phyloP scores from a whole-genome alignment of 371 early-diverging fungal species.

The Homolaphlyctis polyrhiza region DNA sequence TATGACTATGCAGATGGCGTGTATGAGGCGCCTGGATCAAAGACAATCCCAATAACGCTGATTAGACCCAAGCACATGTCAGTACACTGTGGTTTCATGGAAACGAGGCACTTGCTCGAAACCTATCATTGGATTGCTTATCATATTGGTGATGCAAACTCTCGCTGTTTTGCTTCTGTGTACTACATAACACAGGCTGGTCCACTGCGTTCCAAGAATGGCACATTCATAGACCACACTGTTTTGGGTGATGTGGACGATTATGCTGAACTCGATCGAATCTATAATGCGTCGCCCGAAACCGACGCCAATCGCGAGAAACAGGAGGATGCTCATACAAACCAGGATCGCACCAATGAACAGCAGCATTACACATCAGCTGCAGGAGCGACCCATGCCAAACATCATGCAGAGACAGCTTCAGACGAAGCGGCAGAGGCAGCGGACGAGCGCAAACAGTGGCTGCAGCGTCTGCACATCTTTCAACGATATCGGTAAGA shows the following conservation, averaged over 20 bases:
- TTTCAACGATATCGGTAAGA: slow-evolving; percentile 34
- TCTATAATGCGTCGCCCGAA: neutral
- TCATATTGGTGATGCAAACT: too few relatives aligned
- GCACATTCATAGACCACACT: slow-evolving; percentile 16
- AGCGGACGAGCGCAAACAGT: slow-evolving; percentile 8
- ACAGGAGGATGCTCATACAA: slow-evolving; percentile 1
- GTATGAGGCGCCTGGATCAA: slow-evolving; percentile 1
- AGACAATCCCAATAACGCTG: slow-evolving; percentile 3
- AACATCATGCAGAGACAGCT: neutral
- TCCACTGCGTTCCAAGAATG: slow-evolving; percentile 12
- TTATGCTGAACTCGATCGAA: slow-evolving; percentile 19
- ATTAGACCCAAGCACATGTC: neutral
- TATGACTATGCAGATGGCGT: neutral
- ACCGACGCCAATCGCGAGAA: neutral
- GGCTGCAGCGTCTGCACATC: slow-evolving; percentile 29
- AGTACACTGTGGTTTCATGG: too few relatives aligned
- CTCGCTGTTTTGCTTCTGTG: neutral
- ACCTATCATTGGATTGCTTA: too few relatives aligned
- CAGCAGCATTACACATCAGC: slow-evolving; percentile 3
- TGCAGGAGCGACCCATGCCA: neutral
- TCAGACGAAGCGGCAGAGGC: slow-evolving; percentile 1
- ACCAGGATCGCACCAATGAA: neutral
- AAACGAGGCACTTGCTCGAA: too few relatives aligned
- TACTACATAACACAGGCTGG: slow-evolving; percentile 14
- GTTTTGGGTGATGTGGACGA: slow-evolving; percentile 28